phyloP scores from a whole-genome alignment of 2,329 filamentous ascomycete species.

The Acephala macrosclerotiorum region DNA sequence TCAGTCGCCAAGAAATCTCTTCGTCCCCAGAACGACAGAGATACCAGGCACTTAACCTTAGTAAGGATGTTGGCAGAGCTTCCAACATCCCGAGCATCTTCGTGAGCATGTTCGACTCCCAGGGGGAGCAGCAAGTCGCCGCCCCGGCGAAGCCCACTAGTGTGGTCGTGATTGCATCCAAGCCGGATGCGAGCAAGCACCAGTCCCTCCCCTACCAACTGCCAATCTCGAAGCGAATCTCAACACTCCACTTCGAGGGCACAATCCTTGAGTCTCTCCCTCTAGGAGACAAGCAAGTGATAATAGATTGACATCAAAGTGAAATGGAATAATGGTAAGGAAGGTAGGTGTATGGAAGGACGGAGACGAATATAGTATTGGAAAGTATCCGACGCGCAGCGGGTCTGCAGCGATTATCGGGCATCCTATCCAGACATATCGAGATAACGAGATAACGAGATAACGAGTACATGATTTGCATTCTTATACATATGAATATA shows the following conservation, averaged over 20 bases:
- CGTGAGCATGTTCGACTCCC: not conserved
- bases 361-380: not conserved
- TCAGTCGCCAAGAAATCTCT: not conserved
- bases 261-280: conserved; percentile 4
- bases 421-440: not conserved
- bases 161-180: not conserved
- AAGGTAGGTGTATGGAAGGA: not conserved
- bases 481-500: not conserved
- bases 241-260: conserved; percentile 12
- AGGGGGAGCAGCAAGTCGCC: not conserved
- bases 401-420: not conserved
- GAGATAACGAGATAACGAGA: too few species aligned
- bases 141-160: not conserved
- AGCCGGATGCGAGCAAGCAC: conserved; percentile 2
- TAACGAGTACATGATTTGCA: not conserved
- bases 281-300: too few species aligned
- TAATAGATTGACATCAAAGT: not conserved
- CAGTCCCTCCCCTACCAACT: not conserved
- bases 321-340: not conserved
- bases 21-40: not conserved
- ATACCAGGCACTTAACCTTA: not conserved
- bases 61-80: not conserved
- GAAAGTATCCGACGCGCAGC: not conserved
- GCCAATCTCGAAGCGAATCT: conserved; percentile 7
- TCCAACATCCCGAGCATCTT: not conserved